Conservation (phyloP, 2,329 filamentous ascomycete species). For the Capronia americana region DNA sequence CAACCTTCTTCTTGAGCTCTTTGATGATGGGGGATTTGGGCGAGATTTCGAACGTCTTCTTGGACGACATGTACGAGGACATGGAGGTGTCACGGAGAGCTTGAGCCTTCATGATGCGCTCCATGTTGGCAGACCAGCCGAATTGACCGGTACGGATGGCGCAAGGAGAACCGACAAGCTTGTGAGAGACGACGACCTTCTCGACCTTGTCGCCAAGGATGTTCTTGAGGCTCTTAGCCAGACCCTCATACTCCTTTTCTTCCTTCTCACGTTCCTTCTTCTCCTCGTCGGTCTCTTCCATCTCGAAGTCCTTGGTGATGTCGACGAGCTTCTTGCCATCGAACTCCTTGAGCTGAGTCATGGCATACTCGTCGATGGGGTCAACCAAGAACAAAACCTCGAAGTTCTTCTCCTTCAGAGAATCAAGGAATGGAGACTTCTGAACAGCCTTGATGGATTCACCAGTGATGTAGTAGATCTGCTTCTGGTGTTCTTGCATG, state of each 20-base stretch:
- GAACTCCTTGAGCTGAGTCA: conserved; percentile 99
- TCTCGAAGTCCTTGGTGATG: conserved; percentile 99
- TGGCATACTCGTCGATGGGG: conserved; percentile 99
- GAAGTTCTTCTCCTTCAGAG: conserved; percentile 98
- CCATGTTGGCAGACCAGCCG: conserved; percentile 99
- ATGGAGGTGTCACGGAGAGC: conserved; percentile 99
- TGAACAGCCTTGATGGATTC: conserved; percentile 98
- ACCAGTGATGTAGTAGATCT: conserved; percentile 99
- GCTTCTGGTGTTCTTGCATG: conserved; percentile 99
- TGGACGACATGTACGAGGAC: conserved; percentile 99
- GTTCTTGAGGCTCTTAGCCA: conserved; percentile 98
- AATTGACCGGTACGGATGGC: conserved; percentile 99
- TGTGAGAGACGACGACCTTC: conserved; percentile 99
- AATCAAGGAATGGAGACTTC: conserved; percentile 98
- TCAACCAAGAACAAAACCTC: conserved; percentile 99
- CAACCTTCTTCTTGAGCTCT: conserved; percentile 99
- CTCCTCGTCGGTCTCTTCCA: conserved; percentile 99
- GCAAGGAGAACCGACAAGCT: conserved; percentile 91
- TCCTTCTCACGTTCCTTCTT: conserved; percentile 93
- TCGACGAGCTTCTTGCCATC: conserved; percentile 99
- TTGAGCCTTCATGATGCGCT: conserved; percentile 99
- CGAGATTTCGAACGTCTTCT: conserved; percentile 99
- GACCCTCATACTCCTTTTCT: conserved; percentile 96
- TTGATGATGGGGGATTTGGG: conserved; percentile 96
- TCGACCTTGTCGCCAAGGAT: conserved; percentile 99